Evolutionary conservation across 140 eudicot genomes (phyloP), one percentile per base, ranked within the genome.

Genomic region (Anethum foeniculum): DNA sequence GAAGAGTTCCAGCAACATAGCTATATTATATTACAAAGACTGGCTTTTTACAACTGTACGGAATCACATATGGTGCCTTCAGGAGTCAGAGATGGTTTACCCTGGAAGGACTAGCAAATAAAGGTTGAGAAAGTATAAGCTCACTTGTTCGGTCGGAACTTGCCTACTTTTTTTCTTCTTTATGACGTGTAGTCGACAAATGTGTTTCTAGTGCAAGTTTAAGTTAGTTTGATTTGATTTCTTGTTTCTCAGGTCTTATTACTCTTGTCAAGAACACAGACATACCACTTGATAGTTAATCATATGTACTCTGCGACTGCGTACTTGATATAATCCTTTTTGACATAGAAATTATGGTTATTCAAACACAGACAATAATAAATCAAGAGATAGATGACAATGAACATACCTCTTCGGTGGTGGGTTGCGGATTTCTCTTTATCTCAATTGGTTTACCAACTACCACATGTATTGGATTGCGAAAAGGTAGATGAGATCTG

Each of bases 401-500:
- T 30, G 48, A 72, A 43, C 68, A 74, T 80, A 93, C 98, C 98
- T 93, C 98, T 73, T 93, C 97, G 56, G 51, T 56, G 67, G 96
- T 84, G 51, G 97, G 98, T 18, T 88, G 79, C 81, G 89, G 82
- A 78, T 86, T 93, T 79, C 84, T 86, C 84, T 83, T 85, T 72
- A 90, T 77, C 78, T 84, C 76, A 76, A 93, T 91, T 3, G 97
- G 97, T 85, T 82, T 88, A 76, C 98, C 98, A 83, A 93, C 98
- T 65, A 93, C 96, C 76, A 93, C 96, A 80, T 88, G 86, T 87
- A 93, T 58, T 23, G 96, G 98, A 67, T 80, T 86, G 51, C 89
- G 83, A 49, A 84, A 81, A 18, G 98, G 98, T 85, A 93, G 76
- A 39, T 93, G 96, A 73, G 97, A 87, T 84, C 98, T 93, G 93